A percentile compares a stretch with the other conserved stretches of the same genome.
These are phyloP conservation scores for Phytophthora litchii DNA, from an alignment of 352 stramenopile genomes.

Conservation along the genomic window DNA sequence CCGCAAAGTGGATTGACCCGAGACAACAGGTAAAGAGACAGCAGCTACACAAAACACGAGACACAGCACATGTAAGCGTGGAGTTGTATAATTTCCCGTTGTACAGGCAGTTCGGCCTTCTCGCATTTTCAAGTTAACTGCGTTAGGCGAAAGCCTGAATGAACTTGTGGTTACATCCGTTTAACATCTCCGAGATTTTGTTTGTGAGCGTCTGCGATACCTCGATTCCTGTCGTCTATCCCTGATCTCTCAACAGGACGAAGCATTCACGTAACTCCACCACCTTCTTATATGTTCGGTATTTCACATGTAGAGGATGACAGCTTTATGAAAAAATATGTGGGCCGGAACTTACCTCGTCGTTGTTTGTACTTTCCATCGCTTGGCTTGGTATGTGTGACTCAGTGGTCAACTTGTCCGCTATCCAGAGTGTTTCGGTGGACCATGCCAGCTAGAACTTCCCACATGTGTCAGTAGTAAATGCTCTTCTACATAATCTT, in stretches of 20 bases:
- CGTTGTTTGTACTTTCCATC: too few species aligned
- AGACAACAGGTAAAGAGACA: not conserved
- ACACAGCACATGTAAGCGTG: not conserved
- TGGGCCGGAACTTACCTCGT: too few species aligned
- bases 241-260: conserved; percentile 15
- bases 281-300: conserved; percentile 19
- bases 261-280: conserved; percentile 4
- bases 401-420: too few species aligned
- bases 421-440: too few species aligned
- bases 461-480: too few species aligned
- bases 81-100: not conserved
- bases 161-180: conserved; percentile 2
- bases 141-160: conserved; percentile 20
- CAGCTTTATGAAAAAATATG: too few species aligned
- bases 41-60: conserved; percentile 2
- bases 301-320: too few species aligned
- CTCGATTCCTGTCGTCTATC: conserved; percentile 26
- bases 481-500: too few species aligned
- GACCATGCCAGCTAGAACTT: too few species aligned
- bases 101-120: not conserved
- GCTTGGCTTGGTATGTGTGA: too few species aligned
- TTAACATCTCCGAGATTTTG: conserved; percentile 10
- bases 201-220: conserved; percentile 9
- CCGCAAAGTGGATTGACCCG: conserved; percentile 8
- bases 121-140: conserved; percentile 7